Evolutionary conservation across 768 basidiomycete species (phyloP).

Genomic region (Leccinum incarnatum): DNA sequence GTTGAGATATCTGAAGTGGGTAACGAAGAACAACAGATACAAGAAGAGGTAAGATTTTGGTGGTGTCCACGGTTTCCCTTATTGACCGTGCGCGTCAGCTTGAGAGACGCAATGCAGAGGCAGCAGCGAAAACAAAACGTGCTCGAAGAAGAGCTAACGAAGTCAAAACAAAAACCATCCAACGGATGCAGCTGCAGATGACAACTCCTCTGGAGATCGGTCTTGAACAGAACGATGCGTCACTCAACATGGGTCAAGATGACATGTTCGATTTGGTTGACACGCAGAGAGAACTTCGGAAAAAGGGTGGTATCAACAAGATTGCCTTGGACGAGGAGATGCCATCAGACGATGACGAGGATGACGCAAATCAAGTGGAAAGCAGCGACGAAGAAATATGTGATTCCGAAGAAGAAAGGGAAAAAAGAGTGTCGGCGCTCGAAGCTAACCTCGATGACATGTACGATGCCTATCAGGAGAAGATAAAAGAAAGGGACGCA

Average conservation of each 20-base stretch:
- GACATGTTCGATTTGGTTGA: slow-evolving; percentile 85
- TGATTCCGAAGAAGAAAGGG: slow-evolving; percentile 69
- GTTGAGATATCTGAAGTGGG: slow-evolving; percentile 64
- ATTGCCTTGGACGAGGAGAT: slow-evolving; percentile 44
- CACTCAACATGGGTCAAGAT: slow-evolving; percentile 71
- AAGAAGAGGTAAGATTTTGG: slow-evolving; percentile 64
- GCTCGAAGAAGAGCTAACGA: slow-evolving; percentile 87
- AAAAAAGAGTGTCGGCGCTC: slow-evolving; percentile 55
- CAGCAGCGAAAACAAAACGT: slow-evolving; percentile 67
- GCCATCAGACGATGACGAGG: slow-evolving; percentile 40
- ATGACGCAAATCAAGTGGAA: slow-evolving; percentile 20
- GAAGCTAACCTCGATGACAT: slow-evolving; percentile 88
- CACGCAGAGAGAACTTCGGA: slow-evolving; percentile 47
- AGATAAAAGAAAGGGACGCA: slow-evolving; percentile 77
- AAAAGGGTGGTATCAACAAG: slow-evolving; percentile 39
- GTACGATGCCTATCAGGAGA: slow-evolving; percentile 83
- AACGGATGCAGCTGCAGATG: slow-evolving; percentile 97
- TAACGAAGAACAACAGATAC: slow-evolving; percentile 87
- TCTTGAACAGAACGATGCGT: slow-evolving; percentile 74
- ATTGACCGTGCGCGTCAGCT: slow-evolving; percentile 49
- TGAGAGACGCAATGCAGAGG: slow-evolving; percentile 77
- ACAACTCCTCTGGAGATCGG: slow-evolving; percentile 96
- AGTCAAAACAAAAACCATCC: slow-evolving; percentile 80
- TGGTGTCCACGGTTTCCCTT: not conserved
- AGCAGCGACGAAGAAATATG: slow-evolving; percentile 43